These are phyloP conservation scores for Rhizomucor pusillus DNA, from an alignment of 371 early-diverging fungal genomes.

Conservation along the genomic window DNA sequence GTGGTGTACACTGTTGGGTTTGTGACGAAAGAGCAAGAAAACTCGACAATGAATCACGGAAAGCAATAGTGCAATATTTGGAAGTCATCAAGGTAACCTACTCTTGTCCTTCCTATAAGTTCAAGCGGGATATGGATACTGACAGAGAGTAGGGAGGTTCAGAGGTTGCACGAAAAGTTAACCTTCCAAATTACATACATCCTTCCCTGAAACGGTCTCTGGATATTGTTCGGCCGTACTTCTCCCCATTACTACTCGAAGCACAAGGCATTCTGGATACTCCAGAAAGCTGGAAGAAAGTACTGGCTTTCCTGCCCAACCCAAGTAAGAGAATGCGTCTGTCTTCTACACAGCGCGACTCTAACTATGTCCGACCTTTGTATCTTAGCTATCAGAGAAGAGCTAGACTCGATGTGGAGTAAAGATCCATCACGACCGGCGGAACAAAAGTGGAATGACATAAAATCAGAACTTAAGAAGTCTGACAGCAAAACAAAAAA, in stretches of 20 bases:
- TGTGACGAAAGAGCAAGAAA: constrained; percentile 86
- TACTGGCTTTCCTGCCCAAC: constrained; percentile 76
- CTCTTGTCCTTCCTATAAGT: background rate
- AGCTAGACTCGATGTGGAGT: constrained; percentile 50
- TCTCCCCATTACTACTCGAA: constrained; percentile 62
- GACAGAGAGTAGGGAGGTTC: constrained; percentile 62
- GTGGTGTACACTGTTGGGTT: constrained; percentile 99
- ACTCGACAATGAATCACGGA: constrained; percentile 75
- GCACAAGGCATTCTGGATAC: constrained; percentile 71
- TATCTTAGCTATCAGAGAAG: constrained; percentile 38
- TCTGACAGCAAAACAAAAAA: constrained; percentile 9
- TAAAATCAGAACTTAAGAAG: constrained; percentile 26
- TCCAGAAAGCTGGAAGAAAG: constrained; percentile 64
- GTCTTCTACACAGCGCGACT: background rate
- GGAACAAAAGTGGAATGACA: constrained; percentile 58
- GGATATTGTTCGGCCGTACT: constrained; percentile 61
- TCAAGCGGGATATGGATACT: constrained; percentile 6
- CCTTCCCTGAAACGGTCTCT: constrained; percentile 67
- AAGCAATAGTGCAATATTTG: constrained; percentile 84
- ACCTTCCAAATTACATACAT: constrained; percentile 54
- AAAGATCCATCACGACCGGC: constrained; percentile 40
- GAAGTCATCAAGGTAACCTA: constrained; percentile 68
- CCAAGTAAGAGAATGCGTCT: constrained; percentile 39
- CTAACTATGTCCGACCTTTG: background rate
- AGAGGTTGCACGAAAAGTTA: constrained; percentile 68